A percentile compares a stretch with the other conserved stretches of the same genome.
Evolutionary conservation across 495 filamentous ascomycete species (phyloP).

Genomic region (Hyaloscypha hepaticicola): DNA sequence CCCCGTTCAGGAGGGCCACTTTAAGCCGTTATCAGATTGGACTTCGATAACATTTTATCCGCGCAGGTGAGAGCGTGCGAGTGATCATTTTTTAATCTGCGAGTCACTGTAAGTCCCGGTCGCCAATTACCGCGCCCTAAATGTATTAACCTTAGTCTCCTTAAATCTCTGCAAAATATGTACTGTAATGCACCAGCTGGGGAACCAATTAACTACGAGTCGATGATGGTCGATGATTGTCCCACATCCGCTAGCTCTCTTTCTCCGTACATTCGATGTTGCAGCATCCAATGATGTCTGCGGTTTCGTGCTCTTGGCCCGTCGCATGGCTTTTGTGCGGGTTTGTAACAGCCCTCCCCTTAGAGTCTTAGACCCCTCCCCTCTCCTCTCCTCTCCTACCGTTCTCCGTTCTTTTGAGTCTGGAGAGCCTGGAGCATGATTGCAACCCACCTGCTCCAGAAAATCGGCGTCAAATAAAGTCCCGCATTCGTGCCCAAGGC

Average conservation of each 20-base stretch:
- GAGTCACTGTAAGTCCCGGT: neutral
- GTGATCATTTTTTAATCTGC: neutral
- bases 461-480: neutral
- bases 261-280: neutral
- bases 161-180: no score
- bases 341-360: neutral
- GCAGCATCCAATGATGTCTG: neutral
- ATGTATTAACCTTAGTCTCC: no score
- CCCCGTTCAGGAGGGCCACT: neutral
- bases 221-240: no score
- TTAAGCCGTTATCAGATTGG: neutral
- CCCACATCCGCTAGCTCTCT: neutral
- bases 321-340: neutral
- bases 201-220: neutral
- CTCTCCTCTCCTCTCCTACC: no score
- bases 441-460: neutral
- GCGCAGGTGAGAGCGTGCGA: neutral
- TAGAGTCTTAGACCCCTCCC: neutral
- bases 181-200: neutral
- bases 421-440: neutral
- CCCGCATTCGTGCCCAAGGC: neutral
- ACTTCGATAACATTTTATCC: neutral
- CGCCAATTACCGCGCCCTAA: neutral
- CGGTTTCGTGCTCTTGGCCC: neutral
- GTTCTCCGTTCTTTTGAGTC: no score